Evolutionary conservation across 495 filamentous ascomycete species (phyloP).

Genomic region (Penicillium longicatenatum): DNA sequence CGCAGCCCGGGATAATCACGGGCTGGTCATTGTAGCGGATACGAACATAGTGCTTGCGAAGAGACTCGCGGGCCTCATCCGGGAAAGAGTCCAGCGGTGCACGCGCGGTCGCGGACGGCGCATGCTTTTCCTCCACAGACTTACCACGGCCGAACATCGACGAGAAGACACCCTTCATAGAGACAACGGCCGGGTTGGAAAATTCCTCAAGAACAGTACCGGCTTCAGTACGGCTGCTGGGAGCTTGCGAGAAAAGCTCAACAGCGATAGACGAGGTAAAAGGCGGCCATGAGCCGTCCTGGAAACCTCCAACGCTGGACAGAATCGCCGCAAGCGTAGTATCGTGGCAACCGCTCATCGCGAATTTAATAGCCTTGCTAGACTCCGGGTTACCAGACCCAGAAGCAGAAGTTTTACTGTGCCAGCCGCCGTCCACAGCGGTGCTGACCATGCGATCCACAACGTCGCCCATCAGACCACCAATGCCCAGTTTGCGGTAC

Average conservation of each 20-base stretch:
- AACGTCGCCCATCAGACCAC: conserved; percentile 79
- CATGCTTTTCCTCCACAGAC: conserved; percentile 17
- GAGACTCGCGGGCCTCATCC: conserved; percentile 45
- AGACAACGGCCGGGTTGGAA: conserved; percentile 26
- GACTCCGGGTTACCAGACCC: conserved; percentile 40
- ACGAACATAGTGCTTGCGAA: conserved; percentile 84
- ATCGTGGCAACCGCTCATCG: conserved; percentile 88
- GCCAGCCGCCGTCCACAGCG: conserved; percentile 60
- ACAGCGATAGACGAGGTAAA: conserved; percentile 91
- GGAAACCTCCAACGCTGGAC: conserved; percentile 75
- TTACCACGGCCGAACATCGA: conserved; percentile 30
- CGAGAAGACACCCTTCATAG: conserved; percentile 36
- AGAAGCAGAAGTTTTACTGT: conserved; percentile 57
- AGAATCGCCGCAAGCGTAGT: conserved; percentile 85
- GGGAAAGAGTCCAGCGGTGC: conserved; percentile 34
- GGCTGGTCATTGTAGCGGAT: conserved; percentile 87
- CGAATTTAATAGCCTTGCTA: conserved; percentile 65
- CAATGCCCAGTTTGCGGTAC: conserved; percentile 86
- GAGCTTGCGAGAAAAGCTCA: conserved; percentile 73
- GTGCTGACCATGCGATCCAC: conserved; percentile 80
- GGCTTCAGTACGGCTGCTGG: conserved; percentile 4
- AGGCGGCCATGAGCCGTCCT: conserved; percentile 77
- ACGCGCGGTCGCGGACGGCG: conserved; percentile 38
- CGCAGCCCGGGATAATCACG: conserved; percentile 80
- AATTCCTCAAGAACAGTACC: conserved; percentile 28